Evolutionary conservation across 2,329 filamentous ascomycete species (phyloP), one percentile per base, ranked within the genome.

Genomic region (Microascus cirrosus): DNA sequence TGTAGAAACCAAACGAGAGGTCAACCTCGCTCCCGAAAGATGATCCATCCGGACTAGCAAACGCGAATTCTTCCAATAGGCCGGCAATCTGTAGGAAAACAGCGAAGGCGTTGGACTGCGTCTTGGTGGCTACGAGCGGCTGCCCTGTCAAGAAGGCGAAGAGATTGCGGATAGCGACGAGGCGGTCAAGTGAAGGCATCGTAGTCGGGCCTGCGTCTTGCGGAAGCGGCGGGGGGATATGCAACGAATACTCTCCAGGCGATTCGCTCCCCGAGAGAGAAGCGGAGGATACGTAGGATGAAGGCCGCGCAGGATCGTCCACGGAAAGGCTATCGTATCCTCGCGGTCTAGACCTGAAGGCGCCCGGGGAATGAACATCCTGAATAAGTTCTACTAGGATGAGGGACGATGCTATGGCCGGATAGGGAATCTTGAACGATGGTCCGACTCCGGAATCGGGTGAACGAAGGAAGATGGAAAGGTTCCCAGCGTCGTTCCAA

Each of bases 1-100:
- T 83, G 66, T 91, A 95, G 64, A 82, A 82, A 60, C 83, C 77
- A 63, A 92, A 90, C 67, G 84, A 86, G 18, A 82, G 74, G 53
- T 84, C 76, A 1, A 82, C 82, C 1, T 77, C 76, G 56, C 81
- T 78, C 48, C 84, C 84, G 67, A 80, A 86, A 0, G 77, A 81
- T 18, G 77, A 75, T 7, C 79, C 80, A 60, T 83, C 80, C n/a
- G 68, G 67, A 59, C 77, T 80, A 1, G 70, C 77, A 63, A 84
- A 86, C 39, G 79, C 77, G 61, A 82, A 85, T 59, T 82, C 76
- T 57, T 77, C 74, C 45, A 87, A 69, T 18, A 84, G 70, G 4
- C 66, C 66, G 0, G 81, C 73, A 18, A 87, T 75, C 32, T 79
- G 73, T 25, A 83, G 64, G 59, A 87, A 76, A 2, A 79, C 78